Base-by-base conservation (phyloP, 2,329 filamentous ascomycete genomes). In the Coccinonectria pachysandricola region DNA sequence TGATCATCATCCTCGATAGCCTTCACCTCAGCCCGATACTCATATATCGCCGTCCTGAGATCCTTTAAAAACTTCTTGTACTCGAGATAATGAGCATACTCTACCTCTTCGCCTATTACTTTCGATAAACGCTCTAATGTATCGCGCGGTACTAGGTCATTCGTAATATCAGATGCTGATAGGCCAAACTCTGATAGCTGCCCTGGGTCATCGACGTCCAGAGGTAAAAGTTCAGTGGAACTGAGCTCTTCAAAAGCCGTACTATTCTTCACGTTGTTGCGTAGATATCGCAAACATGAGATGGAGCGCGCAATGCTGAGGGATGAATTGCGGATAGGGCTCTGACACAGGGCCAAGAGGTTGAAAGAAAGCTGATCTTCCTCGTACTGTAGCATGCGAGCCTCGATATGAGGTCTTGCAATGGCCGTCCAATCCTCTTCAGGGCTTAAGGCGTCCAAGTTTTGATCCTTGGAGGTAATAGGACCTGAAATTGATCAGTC, bases 351-450 rank as follows among this genome's bases (percentile, higher is more conserved):
- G 13, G 83, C 77, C 24, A 93, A 64, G 19, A 93, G 70, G 36
- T 74, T 86, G 56, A 85, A 92, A n/a, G 77, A 69, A 15, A 83
- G 66, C 27, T 74, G 65, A 8, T 65, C 71, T 17, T 72, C 74
- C 35, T 72, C 70, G 36, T 79, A 75, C 34, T 72, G 65, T 7
- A 64, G 54, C 68, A 92, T 88, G 22, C 79, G 70, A 1, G 63
- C 59, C 26, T 73, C 56, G 28, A 94, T 78, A 7, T 76, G 68
- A 1, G 72, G 68, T 26, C 65, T 66, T 1, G 75, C 79, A 6
- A 78, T 52, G 2, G 59, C 52, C 4, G 84, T 63, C 86, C 86
- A 94, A 42, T 78, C 65, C 5, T 31, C 32, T 8, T 34, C 28
- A 8, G 38, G n/a, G n/a, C n/a, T n/a, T n/a, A n/a, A n/a, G n/a